These are phyloP conservation scores for Paraconiothyrium brasiliense DNA, from an alignment of 2,329 filamentous ascomycete species.

Conservation along the genomic window DNA sequence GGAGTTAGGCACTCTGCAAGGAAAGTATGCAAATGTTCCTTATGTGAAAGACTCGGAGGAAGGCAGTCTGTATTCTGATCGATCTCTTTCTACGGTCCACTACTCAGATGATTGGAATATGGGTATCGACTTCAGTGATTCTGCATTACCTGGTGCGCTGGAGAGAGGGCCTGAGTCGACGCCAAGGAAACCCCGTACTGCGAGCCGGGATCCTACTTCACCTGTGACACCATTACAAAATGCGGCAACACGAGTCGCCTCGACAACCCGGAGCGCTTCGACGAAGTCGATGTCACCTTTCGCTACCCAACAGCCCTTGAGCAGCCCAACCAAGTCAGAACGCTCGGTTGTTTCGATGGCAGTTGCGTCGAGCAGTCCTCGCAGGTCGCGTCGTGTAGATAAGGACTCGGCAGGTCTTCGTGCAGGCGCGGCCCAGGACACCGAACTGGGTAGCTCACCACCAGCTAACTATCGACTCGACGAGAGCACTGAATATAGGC, in stretches of 20 bases:
- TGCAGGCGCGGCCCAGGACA: conserved; percentile 16
- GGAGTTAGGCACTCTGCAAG: conserved; percentile 32
- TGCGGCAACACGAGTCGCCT: conserved; percentile 8
- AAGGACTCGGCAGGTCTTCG: conserved; percentile 24
- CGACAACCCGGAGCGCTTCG: conserved; percentile 17
- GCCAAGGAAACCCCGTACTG: conserved; percentile 17
- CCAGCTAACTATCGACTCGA: conserved; percentile 16
- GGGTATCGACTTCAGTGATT: conserved; percentile 22
- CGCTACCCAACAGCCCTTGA: neutral
- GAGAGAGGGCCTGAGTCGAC: neutral
- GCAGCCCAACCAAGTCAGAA: conserved; percentile 24
- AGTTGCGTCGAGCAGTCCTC: conserved; percentile 22
- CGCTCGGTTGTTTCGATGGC: conserved; percentile 12
- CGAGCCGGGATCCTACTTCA: conserved; percentile 10
- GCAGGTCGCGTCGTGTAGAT: conserved; percentile 25
- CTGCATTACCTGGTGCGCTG: conserved; percentile 13
- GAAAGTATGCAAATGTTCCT: conserved; percentile 34
- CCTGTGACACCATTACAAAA: conserved; percentile 17
- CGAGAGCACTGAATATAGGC: conserved; percentile 9
- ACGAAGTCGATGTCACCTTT: conserved; percentile 9
- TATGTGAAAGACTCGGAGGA: conserved; percentile 47
- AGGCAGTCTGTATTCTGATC: conserved; percentile 38
- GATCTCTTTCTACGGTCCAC: conserved; percentile 36
- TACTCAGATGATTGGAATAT: conserved; percentile 32
- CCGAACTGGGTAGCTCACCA: conserved; percentile 23